These are phyloP conservation scores for Funneliformis caledonium DNA, from an alignment of 371 early-diverging fungal species.

Conservation along the genomic window DNA sequence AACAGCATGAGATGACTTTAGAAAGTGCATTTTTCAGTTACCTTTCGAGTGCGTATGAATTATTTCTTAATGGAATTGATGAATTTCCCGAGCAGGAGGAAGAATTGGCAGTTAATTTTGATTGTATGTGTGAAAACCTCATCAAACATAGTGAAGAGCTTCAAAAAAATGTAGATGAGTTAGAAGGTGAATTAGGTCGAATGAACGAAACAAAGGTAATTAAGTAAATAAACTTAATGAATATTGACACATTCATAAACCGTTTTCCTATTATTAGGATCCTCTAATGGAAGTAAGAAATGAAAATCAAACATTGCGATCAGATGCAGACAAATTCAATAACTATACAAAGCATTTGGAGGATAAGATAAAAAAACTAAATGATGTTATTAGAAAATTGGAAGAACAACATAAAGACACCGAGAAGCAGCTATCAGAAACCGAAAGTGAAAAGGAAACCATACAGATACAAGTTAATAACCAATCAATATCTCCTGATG, in stretches of 20 bases:
- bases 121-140: neutral
- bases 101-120: conserved; percentile 28
- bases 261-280: conserved; percentile 12
- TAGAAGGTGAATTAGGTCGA: conserved; percentile 13
- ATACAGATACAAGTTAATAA: conserved; percentile 33
- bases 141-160: conserved; percentile 1
- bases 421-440: conserved; percentile 15
- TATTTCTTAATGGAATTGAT: conserved; percentile 38
- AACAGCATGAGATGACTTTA: neutral
- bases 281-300: conserved; percentile 28
- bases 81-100: conserved; percentile 25
- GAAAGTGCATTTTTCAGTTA: conserved; percentile 29
- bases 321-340: conserved; percentile 36
- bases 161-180: conserved; percentile 16
- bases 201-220: conserved; percentile 12
- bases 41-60: conserved; percentile 26
- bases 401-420: conserved; percentile 12
- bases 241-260: neutral
- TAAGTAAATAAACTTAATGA: neutral
- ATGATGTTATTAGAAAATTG: conserved; percentile 14
- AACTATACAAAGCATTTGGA: conserved; percentile 39
- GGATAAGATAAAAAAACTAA: conserved; percentile 33
- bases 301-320: conserved; percentile 31
- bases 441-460: conserved; percentile 29
- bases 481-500: conserved; percentile 39